Conservation (phyloP, 768 basidiomycete species). For the Cystofilobasidium bisporidii region DNA sequence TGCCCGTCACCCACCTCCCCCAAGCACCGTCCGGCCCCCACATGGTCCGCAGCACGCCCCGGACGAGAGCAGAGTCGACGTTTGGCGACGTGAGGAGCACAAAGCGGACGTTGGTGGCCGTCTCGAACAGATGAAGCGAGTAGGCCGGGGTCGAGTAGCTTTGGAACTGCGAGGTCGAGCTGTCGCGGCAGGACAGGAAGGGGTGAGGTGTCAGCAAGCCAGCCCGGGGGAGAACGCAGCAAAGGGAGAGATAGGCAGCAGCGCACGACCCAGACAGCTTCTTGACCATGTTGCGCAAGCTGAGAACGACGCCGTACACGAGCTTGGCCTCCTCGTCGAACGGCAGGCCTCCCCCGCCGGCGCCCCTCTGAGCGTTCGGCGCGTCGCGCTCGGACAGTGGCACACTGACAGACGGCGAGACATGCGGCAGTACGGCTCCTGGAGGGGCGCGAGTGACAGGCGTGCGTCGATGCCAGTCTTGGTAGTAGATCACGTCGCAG, state of each 20-base stretch:
- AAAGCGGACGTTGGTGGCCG: constrained; percentile 85
- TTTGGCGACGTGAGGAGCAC: constrained; percentile 82
- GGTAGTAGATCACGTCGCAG: constrained; percentile 86
- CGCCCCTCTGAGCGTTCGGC: constrained; percentile 10
- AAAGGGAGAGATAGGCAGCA: constrained; percentile 20
- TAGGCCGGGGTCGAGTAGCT: constrained; percentile 78
- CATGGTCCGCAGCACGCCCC: constrained; percentile 11
- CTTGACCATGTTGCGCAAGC: constrained; percentile 85
- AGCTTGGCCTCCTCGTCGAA: constrained; percentile 98
- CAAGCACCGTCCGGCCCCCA: constrained; percentile 26
- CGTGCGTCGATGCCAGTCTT: constrained; percentile 81
- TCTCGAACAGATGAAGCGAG: constrained; percentile 87
- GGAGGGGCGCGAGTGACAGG: constrained; percentile 62
- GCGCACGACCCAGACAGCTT: constrained; percentile 76
- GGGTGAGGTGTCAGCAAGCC: neutral
- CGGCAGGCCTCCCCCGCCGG: constrained; percentile 52
- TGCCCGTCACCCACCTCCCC: constrained; percentile 20
- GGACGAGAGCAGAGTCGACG: constrained; percentile 51
- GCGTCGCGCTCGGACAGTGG: constrained; percentile 28
- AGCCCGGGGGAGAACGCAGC: neutral
- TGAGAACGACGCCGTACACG: constrained; percentile 89
- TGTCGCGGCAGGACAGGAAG: constrained; percentile 23
- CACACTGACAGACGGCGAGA: constrained; percentile 57
- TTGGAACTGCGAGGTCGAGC: constrained; percentile 38
- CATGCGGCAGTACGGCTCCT: constrained; percentile 61